Conservation (phyloP, 148 eudicot species). For the Chenopodium quinoa region DNA sequence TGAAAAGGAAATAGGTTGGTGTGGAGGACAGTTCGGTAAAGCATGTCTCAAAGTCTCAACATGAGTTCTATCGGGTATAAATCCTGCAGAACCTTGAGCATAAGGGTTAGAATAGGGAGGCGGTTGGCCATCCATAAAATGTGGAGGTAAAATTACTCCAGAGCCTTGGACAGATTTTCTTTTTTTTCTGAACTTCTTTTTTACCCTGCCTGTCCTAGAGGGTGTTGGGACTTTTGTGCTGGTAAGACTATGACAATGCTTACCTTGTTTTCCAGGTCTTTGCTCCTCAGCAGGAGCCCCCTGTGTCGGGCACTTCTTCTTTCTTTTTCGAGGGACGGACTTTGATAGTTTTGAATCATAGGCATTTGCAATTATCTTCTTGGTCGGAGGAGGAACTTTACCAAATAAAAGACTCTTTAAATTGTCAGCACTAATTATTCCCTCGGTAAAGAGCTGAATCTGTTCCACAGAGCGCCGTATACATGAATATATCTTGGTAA, state of each 20-base stretch:
- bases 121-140: background rate
- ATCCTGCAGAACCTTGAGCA: background rate
- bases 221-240: background rate
- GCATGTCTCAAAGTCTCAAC: background rate
- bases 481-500: constrained; percentile 44
- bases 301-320: constrained; percentile 11
- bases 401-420: constrained; percentile 54
- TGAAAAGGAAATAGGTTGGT: background rate
- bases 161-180: background rate
- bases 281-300: background rate
- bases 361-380: constrained; percentile 1
- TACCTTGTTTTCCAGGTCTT: constrained; percentile 4
- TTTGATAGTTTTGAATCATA: background rate
- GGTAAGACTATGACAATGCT: background rate
- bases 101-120: background rate
- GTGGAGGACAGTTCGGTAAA: background rate
- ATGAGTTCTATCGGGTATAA: background rate
- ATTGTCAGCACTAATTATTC: constrained; percentile 36
- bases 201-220: background rate
- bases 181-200: background rate
- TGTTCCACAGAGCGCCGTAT: constrained; percentile 42
- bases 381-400: constrained; percentile 10
- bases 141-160: background rate
- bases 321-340: background rate
- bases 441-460: constrained; percentile 43